phyloP scores from a whole-genome alignment of 2,329 filamentous ascomycete genomes.

The Pseudocercospora crystallina region DNA sequence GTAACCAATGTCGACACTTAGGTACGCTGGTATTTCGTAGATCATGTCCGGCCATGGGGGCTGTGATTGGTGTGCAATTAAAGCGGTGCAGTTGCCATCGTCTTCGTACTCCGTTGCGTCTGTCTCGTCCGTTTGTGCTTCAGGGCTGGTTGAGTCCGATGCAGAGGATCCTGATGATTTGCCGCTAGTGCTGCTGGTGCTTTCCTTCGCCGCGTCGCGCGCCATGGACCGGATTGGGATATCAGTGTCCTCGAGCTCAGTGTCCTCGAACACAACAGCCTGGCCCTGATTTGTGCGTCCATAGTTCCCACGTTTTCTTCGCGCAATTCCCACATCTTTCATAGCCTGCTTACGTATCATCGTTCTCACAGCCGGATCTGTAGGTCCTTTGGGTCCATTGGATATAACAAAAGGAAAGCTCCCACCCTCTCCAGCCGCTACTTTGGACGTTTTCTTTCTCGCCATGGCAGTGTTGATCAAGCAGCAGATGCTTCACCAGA shows the following conservation, averaged over 20 bases:
- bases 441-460: too few species aligned
- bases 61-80: too few species aligned
- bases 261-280: constrained; percentile 16
- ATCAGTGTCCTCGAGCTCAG: not conserved
- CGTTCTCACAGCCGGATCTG: constrained; percentile 25
- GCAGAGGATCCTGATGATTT: not conserved
- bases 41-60: too few species aligned
- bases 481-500: too few species aligned
- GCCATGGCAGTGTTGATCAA: too few species aligned
- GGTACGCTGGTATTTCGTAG: too few species aligned
- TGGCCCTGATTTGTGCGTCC: constrained; percentile 37
- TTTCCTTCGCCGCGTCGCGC: not conserved
- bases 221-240: not conserved
- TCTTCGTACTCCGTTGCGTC: too few species aligned
- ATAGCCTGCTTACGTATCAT: constrained; percentile 43
- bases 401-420: constrained; percentile 22
- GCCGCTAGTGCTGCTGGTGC: not conserved
- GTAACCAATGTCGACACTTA: constrained; percentile 13
- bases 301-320: constrained; percentile 30
- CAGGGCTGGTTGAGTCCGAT: too few species aligned
- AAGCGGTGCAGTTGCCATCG: too few species aligned
- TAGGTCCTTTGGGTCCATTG: constrained; percentile 26
- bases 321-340: constrained; percentile 37
- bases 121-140: too few species aligned
- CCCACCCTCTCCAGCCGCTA: not conserved